phyloP scores from a whole-genome alignment of 2,329 filamentous ascomycete genomes.

The Epichloe coenophiala region DNA sequence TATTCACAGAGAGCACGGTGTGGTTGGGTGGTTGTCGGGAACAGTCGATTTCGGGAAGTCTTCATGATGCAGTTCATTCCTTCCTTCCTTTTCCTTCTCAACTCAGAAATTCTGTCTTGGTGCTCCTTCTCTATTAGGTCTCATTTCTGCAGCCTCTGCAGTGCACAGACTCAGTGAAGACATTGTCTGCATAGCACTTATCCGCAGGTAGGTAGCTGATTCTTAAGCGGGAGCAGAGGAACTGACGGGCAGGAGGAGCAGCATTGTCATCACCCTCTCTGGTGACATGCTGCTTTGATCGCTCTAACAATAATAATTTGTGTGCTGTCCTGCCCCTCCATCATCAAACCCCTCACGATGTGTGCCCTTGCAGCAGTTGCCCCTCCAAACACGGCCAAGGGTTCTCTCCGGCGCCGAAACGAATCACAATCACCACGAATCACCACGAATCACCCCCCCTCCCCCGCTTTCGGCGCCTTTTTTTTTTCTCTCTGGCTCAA shows the following conservation, averaged over 20 bases:
- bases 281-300: too few relatives aligned
- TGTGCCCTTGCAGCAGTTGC: background rate
- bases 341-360: background rate
- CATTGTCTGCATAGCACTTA: background rate
- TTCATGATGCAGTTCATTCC: constrained; percentile 1
- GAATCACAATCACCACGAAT: background rate
- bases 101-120: background rate
- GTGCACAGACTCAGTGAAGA: background rate
- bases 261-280: too few relatives aligned
- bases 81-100: background rate
- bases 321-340: background rate
- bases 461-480: constrained; percentile 22
- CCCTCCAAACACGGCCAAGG: background rate
- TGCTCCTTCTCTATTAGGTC: background rate
- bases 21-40: background rate
- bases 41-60: background rate
- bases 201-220: too few relatives aligned
- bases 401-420: background rate
- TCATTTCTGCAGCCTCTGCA: background rate
- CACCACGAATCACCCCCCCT: background rate
- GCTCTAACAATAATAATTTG: background rate
- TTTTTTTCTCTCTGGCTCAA: constrained; percentile 11
- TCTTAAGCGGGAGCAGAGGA: background rate
- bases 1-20: background rate
- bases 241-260: too few relatives aligned